Base-by-base conservation (phyloP, 306 rosid genomes). In the Pyrus bretschneideri region DNA sequence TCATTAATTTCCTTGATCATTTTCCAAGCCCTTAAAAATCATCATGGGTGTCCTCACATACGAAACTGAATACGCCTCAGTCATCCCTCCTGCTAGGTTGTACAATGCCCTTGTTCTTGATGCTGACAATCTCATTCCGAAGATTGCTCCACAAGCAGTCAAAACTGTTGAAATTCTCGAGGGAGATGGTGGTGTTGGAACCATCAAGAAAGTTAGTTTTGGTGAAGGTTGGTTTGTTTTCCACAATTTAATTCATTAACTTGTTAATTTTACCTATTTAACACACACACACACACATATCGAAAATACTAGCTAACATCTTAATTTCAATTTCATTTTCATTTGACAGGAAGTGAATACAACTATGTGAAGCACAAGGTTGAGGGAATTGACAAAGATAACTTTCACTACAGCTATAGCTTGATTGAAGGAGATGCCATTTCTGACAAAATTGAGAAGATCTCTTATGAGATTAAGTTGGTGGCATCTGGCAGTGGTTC, bases 121-220 rank as follows among this genome's bases (percentile, higher is more conserved):
- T 45, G 70, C 75, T 18, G 76, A 30, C 76, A 67, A 38, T 11
- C 80, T 84, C 29, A 23, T 78, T 31, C 83, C 88, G 0, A 89
- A 84, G 72, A 74, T 82, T 57, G 70, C 65, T 0, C 76, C 86
- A 8, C 52, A 73, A 5, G 76, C 85, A 42, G 21, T 78, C 21
- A 4, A 75, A 54, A 74, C 30, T 33, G 55, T 15, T 0, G 87
- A 88, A 67, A 69, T 46, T 33, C 3, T 87, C 14, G 78, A 83
- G 74, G 89, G 89, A 60, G 52, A 87, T 76, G 89, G 91, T 2
- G 89, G 87, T 0, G 81, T 85, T 10, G 93, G 91, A 82, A 70
- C 87, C 72, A 81, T 86, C 61, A 82, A 74, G 67, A 74, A 82
- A 60, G 72, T 84, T 30, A 67, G 74, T 30, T 58, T 58, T 58